phyloP scores from a whole-genome alignment of 108 stramenopile species.

The Discostella stelligeroides region DNA sequence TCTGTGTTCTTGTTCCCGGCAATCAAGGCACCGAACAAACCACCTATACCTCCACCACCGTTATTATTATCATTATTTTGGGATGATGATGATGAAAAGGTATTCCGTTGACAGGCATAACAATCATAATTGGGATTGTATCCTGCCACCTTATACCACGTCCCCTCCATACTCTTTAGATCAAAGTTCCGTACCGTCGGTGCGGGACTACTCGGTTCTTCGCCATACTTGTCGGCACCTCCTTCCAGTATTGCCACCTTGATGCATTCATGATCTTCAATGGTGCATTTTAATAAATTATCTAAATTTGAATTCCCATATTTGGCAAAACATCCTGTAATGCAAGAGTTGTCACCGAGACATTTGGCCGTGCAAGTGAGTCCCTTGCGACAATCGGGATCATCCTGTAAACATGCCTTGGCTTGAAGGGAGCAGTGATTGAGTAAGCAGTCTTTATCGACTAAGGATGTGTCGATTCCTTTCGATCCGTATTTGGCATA shows the following conservation, averaged over 20 bases:
- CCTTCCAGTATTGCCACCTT: slow-evolving; percentile 94
- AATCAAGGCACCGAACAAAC: slow-evolving; percentile 36
- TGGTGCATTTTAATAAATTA: slow-evolving; percentile 92
- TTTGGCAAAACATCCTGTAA: slow-evolving; percentile 96
- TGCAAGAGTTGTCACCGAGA: slow-evolving; percentile 90
- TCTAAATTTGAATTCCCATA: slow-evolving; percentile 93
- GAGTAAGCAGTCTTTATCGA: slow-evolving; percentile 87
- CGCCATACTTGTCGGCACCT: slow-evolving; percentile 76
- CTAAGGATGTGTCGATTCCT: slow-evolving; percentile 81
- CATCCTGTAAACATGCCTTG: slow-evolving; percentile 85
- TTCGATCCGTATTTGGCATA: slow-evolving; percentile 86
- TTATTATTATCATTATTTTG: slow-evolving; percentile 26
- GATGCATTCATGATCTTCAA: slow-evolving; percentile 97
- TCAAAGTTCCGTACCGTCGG: slow-evolving; percentile 87
- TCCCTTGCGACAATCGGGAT: slow-evolving; percentile 89
- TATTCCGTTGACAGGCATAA: slow-evolving; percentile 96
- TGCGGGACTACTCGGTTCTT: slow-evolving; percentile 80
- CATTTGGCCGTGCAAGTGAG: slow-evolving; percentile 94
- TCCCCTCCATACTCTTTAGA: slow-evolving; percentile 79
- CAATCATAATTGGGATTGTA: slow-evolving; percentile 98
- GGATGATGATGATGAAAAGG: slow-evolving; percentile 80
- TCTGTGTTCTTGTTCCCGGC: slow-evolving; percentile 39
- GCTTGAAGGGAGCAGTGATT: slow-evolving; percentile 83
- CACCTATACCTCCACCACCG: slow-evolving; percentile 23
- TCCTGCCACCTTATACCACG: slow-evolving; percentile 97